Base-by-base conservation (phyloP, 176 grass and related monocot species). In the Echinochloa phyllopogon region DNA sequence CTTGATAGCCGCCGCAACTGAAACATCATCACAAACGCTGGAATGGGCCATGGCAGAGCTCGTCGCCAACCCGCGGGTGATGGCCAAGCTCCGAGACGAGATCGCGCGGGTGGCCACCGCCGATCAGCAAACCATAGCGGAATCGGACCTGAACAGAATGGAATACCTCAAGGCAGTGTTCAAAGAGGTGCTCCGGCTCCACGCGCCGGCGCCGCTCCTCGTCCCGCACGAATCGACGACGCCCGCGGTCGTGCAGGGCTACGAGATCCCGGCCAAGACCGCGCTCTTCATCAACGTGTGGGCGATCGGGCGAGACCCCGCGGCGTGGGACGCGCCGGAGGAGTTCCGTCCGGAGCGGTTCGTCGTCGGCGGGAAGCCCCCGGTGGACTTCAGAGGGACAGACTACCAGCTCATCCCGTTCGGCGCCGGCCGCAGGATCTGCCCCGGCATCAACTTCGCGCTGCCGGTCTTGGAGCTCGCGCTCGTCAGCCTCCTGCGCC, bases 11-110 rank as follows among this genome's bases (percentile, higher is more conserved):
- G 91, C 91, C 20, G 94, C 80, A 20, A 96, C 91, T 1, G 94
- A 89, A 6, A 96, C 94, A 12, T 76, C 86, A 33, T 81, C 75
- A 0, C 29, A 64, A 10, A 79, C 78, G 8, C 39, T 93, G 43
- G 94, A 96, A 76, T 93, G 94, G 94, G 12, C 69, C 68, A 94
- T 97, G 91, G 72, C 91, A 14, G 94, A 94, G 79, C 82, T 94
- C 42, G 23, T 84, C 7, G 21, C 56, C 1, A 90, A 90, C 82
- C 94, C 89, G 0, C 41, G 45, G 33, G 87, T 81, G 58, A 81
- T 92, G 89, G 17, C 61, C 70, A 92, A 88, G 70, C 84, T 89
- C 36, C 85, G 84, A 38, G 78, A 78, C 1, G 94, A 94, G 69
- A 75, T 97, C 41, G 13, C 20, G 29, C 29, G 29, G 29, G 29